Percentiles rank a stretch among this genome's conserved stretches.
phyloP scores from a whole-genome alignment of 73 alveolate genomes.

The Tetrahymena elliotti region DNA sequence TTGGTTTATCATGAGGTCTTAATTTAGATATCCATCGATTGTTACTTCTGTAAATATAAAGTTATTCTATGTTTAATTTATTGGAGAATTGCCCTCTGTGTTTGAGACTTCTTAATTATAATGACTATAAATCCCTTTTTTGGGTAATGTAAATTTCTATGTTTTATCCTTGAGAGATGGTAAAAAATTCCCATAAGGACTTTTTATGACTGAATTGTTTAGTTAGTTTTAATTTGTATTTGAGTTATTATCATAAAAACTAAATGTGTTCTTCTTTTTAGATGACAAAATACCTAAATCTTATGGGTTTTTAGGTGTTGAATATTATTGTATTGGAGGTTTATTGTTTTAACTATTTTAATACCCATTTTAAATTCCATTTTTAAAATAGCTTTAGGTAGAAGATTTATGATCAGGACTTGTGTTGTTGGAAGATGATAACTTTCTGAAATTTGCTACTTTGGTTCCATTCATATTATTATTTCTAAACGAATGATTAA shows the following conservation, averaged over 20 bases:
- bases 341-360: neutral
- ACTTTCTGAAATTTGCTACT: neutral
- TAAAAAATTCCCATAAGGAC: neutral
- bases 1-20: neutral
- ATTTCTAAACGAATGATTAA: neutral
- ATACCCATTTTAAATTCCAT: neutral
- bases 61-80: neutral
- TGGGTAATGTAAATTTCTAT: neutral
- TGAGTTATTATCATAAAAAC: neutral
- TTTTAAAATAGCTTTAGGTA: neutral
- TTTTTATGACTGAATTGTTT: neutral
- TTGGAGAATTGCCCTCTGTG: neutral
- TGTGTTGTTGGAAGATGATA: neutral
- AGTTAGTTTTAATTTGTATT: neutral
- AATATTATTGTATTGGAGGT: neutral
- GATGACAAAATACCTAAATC: neutral
- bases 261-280: neutral
- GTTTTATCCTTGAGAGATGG: neutral
- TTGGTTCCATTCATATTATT: neutral
- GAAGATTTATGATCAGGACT: neutral
- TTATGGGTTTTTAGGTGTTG: neutral
- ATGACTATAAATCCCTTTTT: neutral
- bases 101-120: neutral
- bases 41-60: neutral
- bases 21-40: neutral